Base-by-base conservation (phyloP, 331 rosid species). In the Pyracantha coccinea region DNA sequence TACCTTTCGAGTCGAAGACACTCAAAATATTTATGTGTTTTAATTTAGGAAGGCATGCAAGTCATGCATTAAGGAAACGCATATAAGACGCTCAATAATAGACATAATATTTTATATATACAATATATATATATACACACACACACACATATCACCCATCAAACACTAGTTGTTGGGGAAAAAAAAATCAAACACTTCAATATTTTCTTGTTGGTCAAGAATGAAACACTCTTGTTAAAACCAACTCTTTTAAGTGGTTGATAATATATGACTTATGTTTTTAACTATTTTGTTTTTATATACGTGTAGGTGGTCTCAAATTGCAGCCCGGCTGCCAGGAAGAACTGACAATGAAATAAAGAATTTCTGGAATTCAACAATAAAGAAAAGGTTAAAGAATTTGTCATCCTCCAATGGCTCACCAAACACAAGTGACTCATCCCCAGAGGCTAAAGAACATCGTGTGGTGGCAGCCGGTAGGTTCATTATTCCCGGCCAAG, bases 291-390 rank as follows among this genome's bases (percentile, higher is more conserved):
- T 57, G 27, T 57, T 21, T 57, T 57, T 21, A 20, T 58, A 5
- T 57, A n/a, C 6, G 6, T 29, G 54, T 65, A 93, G 98, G 87
- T 93, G 98, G 98, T 93, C 98, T 33, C 97, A 89, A 78, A 93
- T 93, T 73, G 97, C 98, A 13, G 89, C 98, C 2, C 85, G 93
- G 2, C 79, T 93, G 54, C 97, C 98, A 0, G 98, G 97, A 2
- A 29, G 98, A 79, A 93, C 98, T 0, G 97, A 93, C 80, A 91
- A 93, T 8, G 98, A 93, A 64, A 91, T 93, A 57, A 93, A 93
- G 80, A 93, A 93, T 53, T 93, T 93, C 71, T 93, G 97, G 98
- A 93, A 93, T 23, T 91, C 97, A 8, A 85, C 96, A 3, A 86
- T 93, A 38, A 93, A 91, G 88, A 93, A 87, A 78, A 85, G 93